phyloP scores from a whole-genome alignment of 306 rosid species.

The Mimosa bimucronata region DNA sequence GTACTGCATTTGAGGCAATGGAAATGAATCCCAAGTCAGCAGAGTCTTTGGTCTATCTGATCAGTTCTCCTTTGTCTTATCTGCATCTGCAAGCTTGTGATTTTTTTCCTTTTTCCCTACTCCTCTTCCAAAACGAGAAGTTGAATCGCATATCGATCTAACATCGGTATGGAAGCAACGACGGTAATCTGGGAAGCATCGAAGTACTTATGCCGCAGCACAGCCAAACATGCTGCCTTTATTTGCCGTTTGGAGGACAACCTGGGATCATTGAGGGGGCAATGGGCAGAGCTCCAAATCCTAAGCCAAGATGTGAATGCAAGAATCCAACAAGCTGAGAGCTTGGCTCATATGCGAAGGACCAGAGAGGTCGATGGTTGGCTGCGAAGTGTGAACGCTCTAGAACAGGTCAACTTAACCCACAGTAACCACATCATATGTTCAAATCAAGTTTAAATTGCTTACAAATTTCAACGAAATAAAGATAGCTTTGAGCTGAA shows the following conservation, averaged over 20 bases:
- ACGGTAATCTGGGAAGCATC: not conserved
- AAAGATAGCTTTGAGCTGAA: not conserved
- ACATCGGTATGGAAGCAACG: not conserved
- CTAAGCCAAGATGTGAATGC: not conserved
- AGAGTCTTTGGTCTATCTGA: not conserved
- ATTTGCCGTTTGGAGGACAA: not conserved
- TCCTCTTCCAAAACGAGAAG: not conserved
- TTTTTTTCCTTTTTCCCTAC: too few relatives aligned
- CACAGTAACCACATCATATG: not conserved
- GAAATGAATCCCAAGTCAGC: not conserved
- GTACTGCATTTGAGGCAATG: not conserved
- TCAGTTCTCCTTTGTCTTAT: not conserved
- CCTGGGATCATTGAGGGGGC: not conserved
- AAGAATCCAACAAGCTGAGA: constrained; percentile 1
- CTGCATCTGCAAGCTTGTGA: not conserved
- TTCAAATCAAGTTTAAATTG: not conserved
- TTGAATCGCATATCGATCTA: not conserved
- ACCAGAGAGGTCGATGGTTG: not conserved
- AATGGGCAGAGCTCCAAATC: not conserved
- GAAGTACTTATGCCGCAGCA: not conserved
- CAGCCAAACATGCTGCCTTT: not conserved
- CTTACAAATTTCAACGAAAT: not conserved
- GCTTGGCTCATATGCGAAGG: not conserved
- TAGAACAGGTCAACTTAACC: not conserved
- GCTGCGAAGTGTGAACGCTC: not conserved